Evolutionary conservation across 164 flowering plant species (phyloP).

Genomic region (Hamamelis virginiana): DNA sequence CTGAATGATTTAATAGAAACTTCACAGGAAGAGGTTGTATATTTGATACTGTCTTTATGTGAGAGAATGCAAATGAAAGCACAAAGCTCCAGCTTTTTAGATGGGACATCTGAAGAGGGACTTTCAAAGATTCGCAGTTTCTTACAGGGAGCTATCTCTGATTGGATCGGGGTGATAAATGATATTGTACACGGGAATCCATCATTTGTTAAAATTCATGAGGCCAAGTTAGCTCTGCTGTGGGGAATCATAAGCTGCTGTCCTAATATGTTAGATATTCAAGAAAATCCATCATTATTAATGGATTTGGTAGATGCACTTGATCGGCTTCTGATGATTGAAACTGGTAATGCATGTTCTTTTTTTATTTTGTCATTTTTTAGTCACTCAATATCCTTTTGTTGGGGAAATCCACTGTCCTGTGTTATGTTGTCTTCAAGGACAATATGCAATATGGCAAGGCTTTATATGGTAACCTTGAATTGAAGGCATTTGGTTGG

Average conservation of each 20-base stretch:
- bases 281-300: conserved; percentile 37
- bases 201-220: conserved; percentile 24
- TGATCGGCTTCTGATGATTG: conserved; percentile 44
- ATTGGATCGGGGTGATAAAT: conserved; percentile 41
- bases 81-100: conserved; percentile 22
- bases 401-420: no score
- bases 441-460: background rate
- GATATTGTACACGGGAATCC: conserved; percentile 19
- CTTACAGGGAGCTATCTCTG: conserved; percentile 27
- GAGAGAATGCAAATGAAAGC: conserved; percentile 41
- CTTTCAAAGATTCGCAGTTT: conserved; percentile 30
- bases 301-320: conserved; percentile 55
- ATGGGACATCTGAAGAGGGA: conserved; percentile 29
- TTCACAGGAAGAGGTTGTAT: conserved; percentile 53
- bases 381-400: background rate
- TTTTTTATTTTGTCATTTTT: background rate
- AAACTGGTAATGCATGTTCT: conserved; percentile 42
- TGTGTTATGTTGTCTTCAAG: background rate
- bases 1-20: conserved; percentile 46
- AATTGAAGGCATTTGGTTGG: background rate
- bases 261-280: conserved; percentile 33
- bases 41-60: conserved; percentile 49
- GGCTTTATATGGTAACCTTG: no score
- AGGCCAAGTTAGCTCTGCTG: conserved; percentile 48
- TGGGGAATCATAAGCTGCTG: conserved; percentile 74